Evolutionary conservation across 345 rosid genomes (phyloP).

Genomic region (Citrus sinensis): DNA sequence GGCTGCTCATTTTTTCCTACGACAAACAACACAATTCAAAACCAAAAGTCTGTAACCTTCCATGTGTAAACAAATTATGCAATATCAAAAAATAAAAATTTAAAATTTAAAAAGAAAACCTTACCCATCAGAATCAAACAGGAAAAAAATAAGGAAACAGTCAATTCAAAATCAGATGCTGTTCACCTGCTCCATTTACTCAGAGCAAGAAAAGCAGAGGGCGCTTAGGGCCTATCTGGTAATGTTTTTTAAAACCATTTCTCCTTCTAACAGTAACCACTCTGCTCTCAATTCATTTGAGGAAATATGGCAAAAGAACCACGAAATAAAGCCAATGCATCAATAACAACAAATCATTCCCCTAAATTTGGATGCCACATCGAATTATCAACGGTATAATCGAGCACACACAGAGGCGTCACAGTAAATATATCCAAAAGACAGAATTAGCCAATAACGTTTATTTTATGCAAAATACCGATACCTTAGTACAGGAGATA

Average conservation of each 20-base stretch:
- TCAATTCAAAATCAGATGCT: background rate
- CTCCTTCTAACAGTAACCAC: too few species aligned
- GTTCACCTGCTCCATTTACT: background rate
- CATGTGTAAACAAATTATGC: background rate
- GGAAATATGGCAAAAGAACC: background rate
- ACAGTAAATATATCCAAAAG: background rate
- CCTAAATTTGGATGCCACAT: background rate
- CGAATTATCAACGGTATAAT: background rate
- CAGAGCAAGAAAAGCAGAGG: background rate
- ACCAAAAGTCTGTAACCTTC: background rate
- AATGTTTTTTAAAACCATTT: background rate
- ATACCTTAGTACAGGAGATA: too few species aligned
- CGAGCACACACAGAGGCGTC: background rate
- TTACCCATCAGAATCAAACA: too few species aligned
- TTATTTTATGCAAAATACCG: background rate
- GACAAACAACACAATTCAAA: background rate
- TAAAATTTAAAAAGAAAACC: too few species aligned
- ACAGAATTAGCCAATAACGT: background rate
- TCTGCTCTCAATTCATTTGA: too few species aligned
- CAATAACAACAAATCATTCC: background rate
- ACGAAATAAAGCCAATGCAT: background rate
- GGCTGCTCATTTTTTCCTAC: constrained; percentile 63
- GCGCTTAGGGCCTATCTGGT: background rate
- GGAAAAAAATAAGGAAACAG: background rate
- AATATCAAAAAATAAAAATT: background rate